Base-by-base conservation (phyloP, 805 yeast species). In the Candida montana region DNA sequence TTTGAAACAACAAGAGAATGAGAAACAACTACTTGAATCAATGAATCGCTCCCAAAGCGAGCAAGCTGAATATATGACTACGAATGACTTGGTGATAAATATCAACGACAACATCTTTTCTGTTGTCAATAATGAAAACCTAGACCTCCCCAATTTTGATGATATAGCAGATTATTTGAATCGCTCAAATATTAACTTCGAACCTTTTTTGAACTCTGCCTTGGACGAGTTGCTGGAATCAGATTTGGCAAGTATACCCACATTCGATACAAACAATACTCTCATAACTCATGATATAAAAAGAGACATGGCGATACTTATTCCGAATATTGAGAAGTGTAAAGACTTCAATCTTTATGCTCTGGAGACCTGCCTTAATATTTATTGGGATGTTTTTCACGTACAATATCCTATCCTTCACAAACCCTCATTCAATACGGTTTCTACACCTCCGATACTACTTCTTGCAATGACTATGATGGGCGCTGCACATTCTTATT, bases 351-450 rank as follows among this genome's bases (percentile, higher is more conserved):
- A 49, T 13, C 24, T 33, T 8, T 12, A 33, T 13, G 45, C 47
- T 15, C 43, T 57, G 15, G 53, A 52, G 27, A 37, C 47, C 21
- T 59, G 55, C 35, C 44, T 64, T 10, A 56, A 56, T 27, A 37
- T 51, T 7, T 79, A 75, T 50, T 79, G 85, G 85, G 50, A 60
- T 3, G 61, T 71, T 21, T 79, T 73, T 52, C 83, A 79, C 51
- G 68, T 74, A 2, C 79, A 74, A 48, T 64, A 62, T 46, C 72
- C 72, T 12, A 57, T 69, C 20, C 41, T 68, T 17, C 73, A 69
- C 44, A 59, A 62, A 32, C 67, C 67, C 70, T 52, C 83, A 77
- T 52, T 68, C 74, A 63, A 67, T 34, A 72, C 81, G 0, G 57
- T 62, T 21, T 56, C 59, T 3, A 67, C 72, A 2, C 74, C 72